Evolutionary conservation across 2,329 filamentous ascomycete species (phyloP).

Genomic region (Dothiorella sarmentorum): DNA sequence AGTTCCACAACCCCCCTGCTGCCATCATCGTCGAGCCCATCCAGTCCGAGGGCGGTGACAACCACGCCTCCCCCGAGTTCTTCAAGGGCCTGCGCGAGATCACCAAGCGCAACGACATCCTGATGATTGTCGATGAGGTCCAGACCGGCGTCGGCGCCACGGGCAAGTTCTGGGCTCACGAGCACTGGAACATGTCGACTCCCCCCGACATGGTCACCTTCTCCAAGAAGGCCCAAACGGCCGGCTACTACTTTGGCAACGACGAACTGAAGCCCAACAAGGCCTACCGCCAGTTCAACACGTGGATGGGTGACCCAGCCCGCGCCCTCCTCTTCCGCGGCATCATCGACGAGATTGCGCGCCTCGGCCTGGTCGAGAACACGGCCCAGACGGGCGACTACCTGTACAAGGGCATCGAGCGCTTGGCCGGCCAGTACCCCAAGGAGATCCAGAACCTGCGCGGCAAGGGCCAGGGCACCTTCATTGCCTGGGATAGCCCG

Average conservation of each 20-base stretch:
- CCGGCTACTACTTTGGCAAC: conserved; percentile 88
- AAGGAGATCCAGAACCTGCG: conserved; percentile 77
- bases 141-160: conserved; percentile 92
- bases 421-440: conserved; percentile 67
- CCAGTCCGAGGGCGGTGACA: conserved; percentile 91
- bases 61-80: conserved; percentile 84
- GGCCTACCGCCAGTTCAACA: conserved; percentile 95
- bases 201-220: conserved; percentile 94
- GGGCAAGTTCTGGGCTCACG: conserved; percentile 94
- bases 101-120: conserved; percentile 71
- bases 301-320: conserved; percentile 92
- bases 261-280: conserved; percentile 79
- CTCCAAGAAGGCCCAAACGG: conserved; percentile 91
- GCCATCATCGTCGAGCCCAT: conserved; percentile 86
- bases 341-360: conserved; percentile 78
- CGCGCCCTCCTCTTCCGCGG: conserved; percentile 80
- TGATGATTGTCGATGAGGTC: conserved; percentile 91
- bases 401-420: conserved; percentile 67
- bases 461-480: conserved; percentile 84
- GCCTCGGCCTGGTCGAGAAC: conserved; percentile 71
- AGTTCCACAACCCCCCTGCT: conserved; percentile 73
- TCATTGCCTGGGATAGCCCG: conserved; percentile 87
- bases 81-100: conserved; percentile 79
- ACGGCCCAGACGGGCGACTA: conserved; percentile 78
- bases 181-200: conserved; percentile 79